phyloP scores from a whole-genome alignment of 2,329 filamentous ascomycete species.

The Cadophora gregata region DNA sequence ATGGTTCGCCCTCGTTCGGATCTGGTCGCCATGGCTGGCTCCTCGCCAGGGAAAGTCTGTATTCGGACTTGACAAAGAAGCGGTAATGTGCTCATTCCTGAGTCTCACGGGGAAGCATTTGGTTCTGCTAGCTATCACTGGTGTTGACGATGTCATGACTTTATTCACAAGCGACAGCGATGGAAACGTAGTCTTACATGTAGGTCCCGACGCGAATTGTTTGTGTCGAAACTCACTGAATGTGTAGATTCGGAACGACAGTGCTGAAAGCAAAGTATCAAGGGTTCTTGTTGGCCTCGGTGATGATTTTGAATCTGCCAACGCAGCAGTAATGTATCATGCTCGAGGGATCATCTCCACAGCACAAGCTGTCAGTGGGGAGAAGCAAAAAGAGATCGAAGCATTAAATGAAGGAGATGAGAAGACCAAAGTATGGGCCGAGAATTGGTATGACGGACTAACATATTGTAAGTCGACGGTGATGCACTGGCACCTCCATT shows the following conservation, averaged over 20 bases:
- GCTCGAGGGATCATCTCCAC: conserved; percentile 69
- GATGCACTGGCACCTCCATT: not conserved
- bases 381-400: conserved; percentile 54
- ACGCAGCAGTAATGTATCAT: conserved; percentile 85
- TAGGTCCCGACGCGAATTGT: conserved; percentile 44
- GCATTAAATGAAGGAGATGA: conserved; percentile 54
- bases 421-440: conserved; percentile 66
- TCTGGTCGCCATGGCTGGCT: conserved; percentile 85
- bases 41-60: conserved; percentile 78
- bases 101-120: conserved; percentile 74
- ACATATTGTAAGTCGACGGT: conserved; percentile 69
- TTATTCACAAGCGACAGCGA: conserved; percentile 68
- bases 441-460: conserved; percentile 90
- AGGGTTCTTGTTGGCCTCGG: conserved; percentile 75
- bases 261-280: conserved; percentile 57
- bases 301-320: conserved; percentile 74
- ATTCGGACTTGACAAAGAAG: conserved; percentile 78
- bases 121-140: conserved; percentile 79
- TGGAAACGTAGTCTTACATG: conserved; percentile 72
- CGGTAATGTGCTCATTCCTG: conserved; percentile 78
- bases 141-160: conserved; percentile 71
- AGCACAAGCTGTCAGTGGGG: conserved; percentile 50
- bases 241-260: conserved; percentile 69
- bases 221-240: not conserved
- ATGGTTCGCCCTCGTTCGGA: conserved; percentile 82